A percentile compares a stretch with the other conserved stretches of the same genome.
phyloP scores from a whole-genome alignment of 495 filamentous ascomycete genomes.

The Clavariopsis aquatica region DNA sequence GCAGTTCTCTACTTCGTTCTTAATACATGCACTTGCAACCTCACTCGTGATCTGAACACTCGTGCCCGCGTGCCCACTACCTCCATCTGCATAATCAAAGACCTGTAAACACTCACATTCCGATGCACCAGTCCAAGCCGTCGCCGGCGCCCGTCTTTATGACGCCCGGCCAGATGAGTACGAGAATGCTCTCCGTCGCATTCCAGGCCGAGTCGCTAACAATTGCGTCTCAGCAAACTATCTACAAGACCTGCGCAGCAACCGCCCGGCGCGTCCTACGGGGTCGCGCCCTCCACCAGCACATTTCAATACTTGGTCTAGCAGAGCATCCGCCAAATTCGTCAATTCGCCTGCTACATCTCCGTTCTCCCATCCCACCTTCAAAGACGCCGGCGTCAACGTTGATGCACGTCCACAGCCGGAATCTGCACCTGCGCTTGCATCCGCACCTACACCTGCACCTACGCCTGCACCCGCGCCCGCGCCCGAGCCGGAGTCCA shows the following conservation, averaged over 20 bases:
- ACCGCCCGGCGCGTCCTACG: conserved; percentile 62
- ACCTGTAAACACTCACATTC: conserved; percentile 28
- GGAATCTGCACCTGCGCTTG: neutral
- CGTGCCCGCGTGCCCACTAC: neutral
- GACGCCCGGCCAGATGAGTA: conserved; percentile 85
- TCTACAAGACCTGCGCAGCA: conserved; percentile 76
- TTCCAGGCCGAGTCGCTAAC: conserved; percentile 33
- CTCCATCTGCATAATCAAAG: conserved; percentile 24
- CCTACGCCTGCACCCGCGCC: neutral
- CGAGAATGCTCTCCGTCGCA: conserved; percentile 44
- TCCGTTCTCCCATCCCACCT: conserved; percentile 29
- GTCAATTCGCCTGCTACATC: conserved; percentile 28
- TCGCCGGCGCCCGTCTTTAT: conserved; percentile 77
- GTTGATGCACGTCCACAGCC: conserved; percentile 12
- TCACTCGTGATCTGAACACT: neutral
- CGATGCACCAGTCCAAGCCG: conserved; percentile 39
- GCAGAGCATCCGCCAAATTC: conserved; percentile 49
- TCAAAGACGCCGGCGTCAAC: conserved; percentile 27
- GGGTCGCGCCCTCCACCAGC: conserved; percentile 38
- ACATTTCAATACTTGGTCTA: conserved; percentile 79
- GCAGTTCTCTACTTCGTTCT: neutral
- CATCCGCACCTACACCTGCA: too few relatives aligned
- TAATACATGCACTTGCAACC: neutral
- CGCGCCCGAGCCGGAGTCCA: conserved; percentile 5
- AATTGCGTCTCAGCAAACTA: conserved; percentile 62